Base-by-base conservation (phyloP, 208 protist genomes). In the Leishmania major region DNA sequence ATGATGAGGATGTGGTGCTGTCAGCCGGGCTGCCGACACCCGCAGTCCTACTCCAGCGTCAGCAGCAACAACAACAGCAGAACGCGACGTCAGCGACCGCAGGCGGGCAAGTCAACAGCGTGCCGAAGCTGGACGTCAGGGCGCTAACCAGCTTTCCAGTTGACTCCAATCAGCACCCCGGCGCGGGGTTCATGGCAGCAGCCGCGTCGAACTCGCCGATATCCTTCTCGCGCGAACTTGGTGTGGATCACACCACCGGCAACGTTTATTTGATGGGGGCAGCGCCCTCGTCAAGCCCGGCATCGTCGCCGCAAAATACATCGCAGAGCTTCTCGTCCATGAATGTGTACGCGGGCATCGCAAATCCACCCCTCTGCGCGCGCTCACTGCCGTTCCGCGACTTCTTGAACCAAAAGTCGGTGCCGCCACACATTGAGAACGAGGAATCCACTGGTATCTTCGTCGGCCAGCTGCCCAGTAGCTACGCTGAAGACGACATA, bases 401-500 rank as follows among this genome's bases (percentile, higher is more conserved):
- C 15, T 90, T 88, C 76, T 59, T 88, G 57, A 84, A 83, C 37
- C 83, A 89, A 17, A 91, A 89, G 75, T 25, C 70, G 22, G 80
- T 91, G 0, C 66, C 91, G 17, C 49, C 78, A 31, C 47, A 87
- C 45, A 87, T 91, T 17, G 53, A 85, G 35, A 83, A 75, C 35
- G 93, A 96, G 76, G 82, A 88, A 57, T 87, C 86, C 25, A 88
- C 84, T 22, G 93, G 93, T 79, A 89, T 96, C 22, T 96, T 96
- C 80, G 88, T 96, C 19, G 93, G 93, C 1, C 93, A 96, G 76
- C 86, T 96, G 19, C 93, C 93, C 28, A 94, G 87, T 66, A 93
- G 86, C 67, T 96, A 96, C 83, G 80, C 84, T 2, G 91, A 95
- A 73, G 85, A 92, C 28, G 93, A 96, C 67, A 94, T 93, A 51